These are phyloP conservation scores for Plasmodium adleri DNA, from an alignment of 169 alveolate genomes.

Conservation along the genomic window DNA sequence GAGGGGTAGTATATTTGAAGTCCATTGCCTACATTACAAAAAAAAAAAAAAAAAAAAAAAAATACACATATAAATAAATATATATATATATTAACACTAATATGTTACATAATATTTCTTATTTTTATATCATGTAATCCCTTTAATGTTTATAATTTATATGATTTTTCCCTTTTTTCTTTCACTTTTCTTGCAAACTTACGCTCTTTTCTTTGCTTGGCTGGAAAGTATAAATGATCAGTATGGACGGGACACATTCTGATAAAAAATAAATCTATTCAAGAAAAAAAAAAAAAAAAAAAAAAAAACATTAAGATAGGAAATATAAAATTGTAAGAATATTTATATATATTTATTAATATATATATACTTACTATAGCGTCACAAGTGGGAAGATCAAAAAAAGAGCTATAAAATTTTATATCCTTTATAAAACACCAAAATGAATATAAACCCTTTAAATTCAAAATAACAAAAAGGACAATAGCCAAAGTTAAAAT, in stretches of 20 bases:
- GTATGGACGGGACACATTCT: conserved; percentile 64
- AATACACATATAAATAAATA: background rate
- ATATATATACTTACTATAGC: conserved; percentile 29
- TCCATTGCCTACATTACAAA: conserved; percentile 12
- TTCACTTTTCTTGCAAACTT: background rate
- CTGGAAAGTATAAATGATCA: conserved; percentile 50
- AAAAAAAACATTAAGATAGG: background rate
- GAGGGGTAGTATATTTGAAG: conserved; percentile 57
- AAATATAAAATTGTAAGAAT: background rate
- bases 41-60: background rate
- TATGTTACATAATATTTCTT: background rate
- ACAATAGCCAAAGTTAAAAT: conserved; percentile 49
- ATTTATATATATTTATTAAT: background rate
- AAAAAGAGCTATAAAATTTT: conserved; percentile 22
- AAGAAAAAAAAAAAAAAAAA: background rate
- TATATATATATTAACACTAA: background rate
- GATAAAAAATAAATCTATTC: conserved; percentile 48
- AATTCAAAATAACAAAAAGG: conserved; percentile 35
- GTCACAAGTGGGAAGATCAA: conserved; percentile 46
- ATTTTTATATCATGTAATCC: conserved; percentile 1
- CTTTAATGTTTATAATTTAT: background rate
- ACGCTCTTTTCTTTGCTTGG: conserved; percentile 50
- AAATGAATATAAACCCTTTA: conserved; percentile 59
- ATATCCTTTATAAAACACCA: conserved; percentile 45
- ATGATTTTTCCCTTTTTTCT: no score